A percentile compares a stretch with the other conserved stretches of the same genome.
Conservation (phyloP, 768 basidiomycete genomes). For the Lactifluus rugatus region DNA sequence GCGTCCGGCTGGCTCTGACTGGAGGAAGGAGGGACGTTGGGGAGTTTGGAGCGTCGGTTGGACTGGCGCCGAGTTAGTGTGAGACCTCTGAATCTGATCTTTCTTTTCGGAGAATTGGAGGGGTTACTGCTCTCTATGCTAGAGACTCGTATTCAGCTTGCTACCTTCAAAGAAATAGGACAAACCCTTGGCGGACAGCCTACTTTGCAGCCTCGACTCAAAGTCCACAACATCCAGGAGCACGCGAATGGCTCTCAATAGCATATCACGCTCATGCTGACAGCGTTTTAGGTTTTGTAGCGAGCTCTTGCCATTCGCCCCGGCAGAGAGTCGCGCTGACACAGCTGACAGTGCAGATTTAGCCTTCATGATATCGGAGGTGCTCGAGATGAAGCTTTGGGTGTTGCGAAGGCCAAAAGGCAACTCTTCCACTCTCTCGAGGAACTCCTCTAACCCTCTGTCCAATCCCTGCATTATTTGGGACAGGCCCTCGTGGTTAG, state of each 20-base stretch:
- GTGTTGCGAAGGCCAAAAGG: slow-evolving; percentile 7
- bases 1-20: not conserved
- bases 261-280: slow-evolving; percentile 1
- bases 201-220: slow-evolving; percentile 4
- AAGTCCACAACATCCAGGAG: slow-evolving; percentile 8
- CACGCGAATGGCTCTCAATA: slow-evolving; percentile 10
- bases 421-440: not conserved
- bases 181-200: slow-evolving; percentile 3
- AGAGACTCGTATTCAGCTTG: not conserved
- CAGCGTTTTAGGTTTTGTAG: not conserved
- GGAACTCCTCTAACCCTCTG: slow-evolving; percentile 11
- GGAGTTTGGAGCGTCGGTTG: not conserved
- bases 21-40: not conserved
- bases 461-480: slow-evolving; percentile 7
- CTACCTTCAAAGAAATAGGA: not conserved
- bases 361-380: slow-evolving; percentile 2
- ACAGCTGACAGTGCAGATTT: not conserved
- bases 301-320: not conserved
- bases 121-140: not conserved
- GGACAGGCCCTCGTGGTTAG: not conserved
- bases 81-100: not conserved
- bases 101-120: slow-evolving; percentile 5
- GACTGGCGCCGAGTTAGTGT: slow-evolving; percentile 6
- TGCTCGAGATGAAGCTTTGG: not conserved
- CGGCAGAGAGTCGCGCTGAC: not conserved